A percentile compares a stretch with the other conserved stretches of the same genome.
Evolutionary conservation across 495 filamentous ascomycete genomes (phyloP).

Genomic region (Hypoxylon lienhwacheense): DNA sequence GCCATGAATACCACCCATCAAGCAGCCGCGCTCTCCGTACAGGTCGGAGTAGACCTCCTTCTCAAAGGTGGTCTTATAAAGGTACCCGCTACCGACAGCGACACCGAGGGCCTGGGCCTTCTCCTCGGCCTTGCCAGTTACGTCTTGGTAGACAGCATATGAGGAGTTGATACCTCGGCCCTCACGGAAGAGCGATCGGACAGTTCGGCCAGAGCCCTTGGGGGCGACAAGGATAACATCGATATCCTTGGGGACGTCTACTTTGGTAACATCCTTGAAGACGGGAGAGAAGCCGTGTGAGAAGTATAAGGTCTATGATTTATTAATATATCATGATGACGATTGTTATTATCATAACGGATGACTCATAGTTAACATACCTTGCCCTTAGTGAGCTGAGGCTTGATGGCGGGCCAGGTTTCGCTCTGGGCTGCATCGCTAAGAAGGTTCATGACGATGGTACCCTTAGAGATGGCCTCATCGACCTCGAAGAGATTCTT

Average conservation of each 20-base stretch:
- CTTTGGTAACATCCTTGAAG: conserved; percentile 99
- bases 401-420: conserved; percentile 98
- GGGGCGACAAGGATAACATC: conserved; percentile 99
- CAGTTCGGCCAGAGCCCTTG: conserved; percentile 98
- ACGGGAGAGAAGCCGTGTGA: conserved; percentile 99
- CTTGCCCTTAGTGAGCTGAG: conserved; percentile 97
- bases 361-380: conserved; percentile 47
- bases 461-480: conserved; percentile 90
- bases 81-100: conserved; percentile 93
- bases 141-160: conserved; percentile 97
- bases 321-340: conserved; percentile 23
- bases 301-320: conserved; percentile 89
- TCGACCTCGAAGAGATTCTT: conserved; percentile 98
- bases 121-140: conserved; percentile 97
- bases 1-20: conserved; percentile 99
- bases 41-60: conserved; percentile 99
- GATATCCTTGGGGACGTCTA: conserved; percentile 90
- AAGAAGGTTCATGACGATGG: conserved; percentile 98
- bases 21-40: conserved; percentile 98
- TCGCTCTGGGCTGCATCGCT: conserved; percentile 95
- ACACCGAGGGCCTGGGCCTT: conserved; percentile 96
- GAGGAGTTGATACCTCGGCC: conserved; percentile 99
- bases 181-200: conserved; percentile 95
- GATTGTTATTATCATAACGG: not conserved
- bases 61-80: conserved; percentile 99